Conservation (phyloP, 768 basidiomycete species). For the Termitomyces sp. region DNA sequence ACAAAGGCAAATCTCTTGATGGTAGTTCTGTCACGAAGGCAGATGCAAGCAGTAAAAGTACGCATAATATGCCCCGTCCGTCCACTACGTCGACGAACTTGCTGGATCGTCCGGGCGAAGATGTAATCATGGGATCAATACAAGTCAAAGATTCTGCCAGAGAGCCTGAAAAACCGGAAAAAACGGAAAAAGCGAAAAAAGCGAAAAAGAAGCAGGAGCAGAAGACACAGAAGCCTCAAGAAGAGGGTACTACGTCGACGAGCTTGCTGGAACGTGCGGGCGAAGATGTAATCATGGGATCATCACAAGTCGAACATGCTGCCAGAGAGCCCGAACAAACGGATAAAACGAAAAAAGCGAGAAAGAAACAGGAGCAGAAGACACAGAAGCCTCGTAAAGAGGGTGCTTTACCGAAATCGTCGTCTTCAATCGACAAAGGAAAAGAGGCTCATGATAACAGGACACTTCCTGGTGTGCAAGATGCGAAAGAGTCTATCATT, state of each 20-base stretch:
- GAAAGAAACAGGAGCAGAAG: constrained; percentile 1
- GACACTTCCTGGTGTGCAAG: background rate
- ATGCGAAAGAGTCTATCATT: background rate
- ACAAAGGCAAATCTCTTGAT: constrained; percentile 8
- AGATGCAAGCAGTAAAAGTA: background rate
- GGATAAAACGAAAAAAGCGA: background rate
- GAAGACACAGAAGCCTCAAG: background rate
- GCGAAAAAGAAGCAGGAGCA: background rate
- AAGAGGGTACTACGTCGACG: background rate
- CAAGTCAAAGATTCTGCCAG: background rate
- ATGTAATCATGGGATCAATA: background rate
- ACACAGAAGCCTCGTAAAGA: background rate
- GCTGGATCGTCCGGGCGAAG: background rate
- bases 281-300: background rate
- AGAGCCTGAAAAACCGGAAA: background rate
- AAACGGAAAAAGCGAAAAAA: background rate
- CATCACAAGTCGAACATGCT: background rate
- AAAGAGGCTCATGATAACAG: background rate
- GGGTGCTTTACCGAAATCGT: background rate
- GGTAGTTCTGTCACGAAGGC: background rate
- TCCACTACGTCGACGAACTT: background rate
- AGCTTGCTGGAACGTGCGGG: background rate
- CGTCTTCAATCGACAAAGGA: background rate
- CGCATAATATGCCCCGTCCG: background rate
- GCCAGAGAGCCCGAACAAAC: background rate